Evolutionary conservation across 306 rosid species (phyloP), one percentile per base, ranked within the genome.

Genomic region (Vigna angularis): DNA sequence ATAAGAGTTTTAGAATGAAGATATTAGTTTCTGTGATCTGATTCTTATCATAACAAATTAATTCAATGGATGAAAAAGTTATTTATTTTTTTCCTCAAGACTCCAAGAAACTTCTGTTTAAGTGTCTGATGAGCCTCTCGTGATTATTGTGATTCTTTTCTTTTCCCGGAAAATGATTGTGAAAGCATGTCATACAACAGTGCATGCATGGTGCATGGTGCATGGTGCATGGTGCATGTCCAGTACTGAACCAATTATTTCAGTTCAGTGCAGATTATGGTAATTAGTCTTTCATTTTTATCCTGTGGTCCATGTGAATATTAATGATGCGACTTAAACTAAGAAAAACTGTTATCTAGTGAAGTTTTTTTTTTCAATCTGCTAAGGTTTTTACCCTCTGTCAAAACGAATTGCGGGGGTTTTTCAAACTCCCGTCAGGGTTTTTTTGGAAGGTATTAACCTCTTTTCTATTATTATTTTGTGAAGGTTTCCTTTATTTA

Each of bases 181-280:
- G 44, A 61, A 61, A 14, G 9, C n/a, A 24, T 51, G 3, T 24
- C 64, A 57, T 5, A 57, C 16, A 2, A 58, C 30, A 36, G 65
- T 58, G 62, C 30, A 22, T 56, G 62, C 3, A 55, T 20, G 61
- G 61, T 55, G 36, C 64, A 59, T 59, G n/a, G n/a, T n/a, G n/a
- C n/a, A n/a, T n/a, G n/a, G n/a, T n/a, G n/a, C n/a, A n/a, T n/a
- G 42, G 40, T 36, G 40, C 40, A 36, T 36, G 50, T 64, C 50
- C 50, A 40, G 15, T 52, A 15, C 47, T 42, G 47, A 52, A 17
- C n/a, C 20, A 18, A 42, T 42, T 44, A 6, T 66, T 66, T 22
- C 20, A 20, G 17, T 32, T 44, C 53, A 44, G 9, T 64, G 30
- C 11, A 36, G 9, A 36, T 64, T 3, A 64, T 64, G 70, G 49